Conservation (phyloP, 164 flowering plant genomes). For the Malania oleifera region DNA sequence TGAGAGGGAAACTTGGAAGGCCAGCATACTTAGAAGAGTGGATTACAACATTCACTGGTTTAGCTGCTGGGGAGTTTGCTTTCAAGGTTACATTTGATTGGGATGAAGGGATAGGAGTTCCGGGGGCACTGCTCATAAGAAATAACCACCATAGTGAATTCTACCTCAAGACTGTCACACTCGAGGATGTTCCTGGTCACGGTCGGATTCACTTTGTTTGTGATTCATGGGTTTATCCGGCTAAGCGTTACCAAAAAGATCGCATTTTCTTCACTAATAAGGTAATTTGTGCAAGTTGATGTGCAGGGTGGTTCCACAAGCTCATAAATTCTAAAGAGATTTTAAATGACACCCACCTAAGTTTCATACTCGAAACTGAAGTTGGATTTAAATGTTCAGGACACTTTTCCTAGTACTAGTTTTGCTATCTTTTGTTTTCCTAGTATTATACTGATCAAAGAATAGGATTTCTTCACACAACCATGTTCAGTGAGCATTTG, state of each 20-base stretch:
- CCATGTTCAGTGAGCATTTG: too few species aligned
- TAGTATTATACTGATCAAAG: too few species aligned
- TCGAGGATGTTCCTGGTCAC: constrained; percentile 45
- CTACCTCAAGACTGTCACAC: constrained; percentile 43
- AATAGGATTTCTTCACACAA: too few species aligned
- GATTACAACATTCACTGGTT: constrained; percentile 17
- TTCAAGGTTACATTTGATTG: constrained; percentile 47
- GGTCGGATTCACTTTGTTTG: constrained; percentile 50
- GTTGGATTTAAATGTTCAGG: too few species aligned
- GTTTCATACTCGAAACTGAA: not conserved
- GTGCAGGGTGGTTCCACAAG: too few species aligned
- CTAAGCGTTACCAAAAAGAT: constrained; percentile 28
- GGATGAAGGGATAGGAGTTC: constrained; percentile 40
- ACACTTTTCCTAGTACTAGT: too few species aligned
- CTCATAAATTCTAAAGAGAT: too few species aligned
- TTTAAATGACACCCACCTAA: too few species aligned
- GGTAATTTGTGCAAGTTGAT: too few species aligned
- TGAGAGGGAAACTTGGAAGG: constrained; percentile 38
- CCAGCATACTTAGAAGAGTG: constrained; percentile 38
- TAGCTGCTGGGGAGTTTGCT: constrained; percentile 29
- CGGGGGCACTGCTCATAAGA: constrained; percentile 46
- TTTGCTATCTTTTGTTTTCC: too few species aligned
- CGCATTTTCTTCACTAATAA: constrained; percentile 57
- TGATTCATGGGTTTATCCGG: constrained; percentile 68
- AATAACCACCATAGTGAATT: constrained; percentile 48